These are phyloP conservation scores for Mycena polygramma DNA, from an alignment of 768 basidiomycete genomes.

Conservation along the genomic window DNA sequence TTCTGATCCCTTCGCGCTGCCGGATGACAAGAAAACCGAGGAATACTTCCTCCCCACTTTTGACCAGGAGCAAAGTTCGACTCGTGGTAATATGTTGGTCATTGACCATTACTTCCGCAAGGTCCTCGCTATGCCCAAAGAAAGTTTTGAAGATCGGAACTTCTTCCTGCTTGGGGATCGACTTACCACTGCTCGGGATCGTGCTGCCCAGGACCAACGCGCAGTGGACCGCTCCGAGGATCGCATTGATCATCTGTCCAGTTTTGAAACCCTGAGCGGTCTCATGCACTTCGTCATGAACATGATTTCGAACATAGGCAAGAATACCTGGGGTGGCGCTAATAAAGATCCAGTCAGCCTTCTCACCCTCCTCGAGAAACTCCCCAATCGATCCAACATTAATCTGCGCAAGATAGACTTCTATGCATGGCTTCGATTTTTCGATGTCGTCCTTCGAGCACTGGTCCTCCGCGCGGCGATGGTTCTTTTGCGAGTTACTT, in stretches of 20 bases:
- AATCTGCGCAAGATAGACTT: conserved; percentile 27
- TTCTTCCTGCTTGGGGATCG: conserved; percentile 28
- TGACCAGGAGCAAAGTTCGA: conserved; percentile 13
- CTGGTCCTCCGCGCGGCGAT: neutral
- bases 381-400: conserved; percentile 19
- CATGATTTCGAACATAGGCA: conserved; percentile 18
- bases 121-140: neutral
- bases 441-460: conserved; percentile 13
- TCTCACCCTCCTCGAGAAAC: neutral
- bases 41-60: conserved; percentile 9
- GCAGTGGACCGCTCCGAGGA: conserved; percentile 24
- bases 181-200: conserved; percentile 32
- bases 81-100: conserved; percentile 13
- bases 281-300: conserved; percentile 30
- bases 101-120: neutral
- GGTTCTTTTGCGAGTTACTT: neutral
- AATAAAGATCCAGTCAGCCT: conserved; percentile 21
- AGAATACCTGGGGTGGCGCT: conserved; percentile 22
- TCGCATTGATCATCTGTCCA: conserved; percentile 26
- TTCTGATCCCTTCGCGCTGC: conserved; percentile 12
- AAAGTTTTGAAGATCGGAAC: neutral
- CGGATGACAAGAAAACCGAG: neutral
- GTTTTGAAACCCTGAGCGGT: conserved; percentile 19
- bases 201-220: conserved; percentile 27
- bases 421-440: conserved; percentile 30